Evolutionary conservation across 148 eudicot species (phyloP), one percentile per base, ranked within the genome.

Genomic region (Gaultheria prostrata): DNA sequence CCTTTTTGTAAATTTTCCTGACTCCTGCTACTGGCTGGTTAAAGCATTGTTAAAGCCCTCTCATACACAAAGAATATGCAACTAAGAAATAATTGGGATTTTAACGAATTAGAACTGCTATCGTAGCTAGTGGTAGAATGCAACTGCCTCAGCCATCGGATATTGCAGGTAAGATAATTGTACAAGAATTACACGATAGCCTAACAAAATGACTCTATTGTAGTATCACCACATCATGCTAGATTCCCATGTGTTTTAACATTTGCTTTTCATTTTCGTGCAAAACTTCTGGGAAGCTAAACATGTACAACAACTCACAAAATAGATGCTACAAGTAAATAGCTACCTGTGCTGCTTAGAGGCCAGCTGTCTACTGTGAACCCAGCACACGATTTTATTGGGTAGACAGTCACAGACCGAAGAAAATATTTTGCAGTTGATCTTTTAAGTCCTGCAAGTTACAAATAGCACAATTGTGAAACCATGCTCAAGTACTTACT

Each of bases 311-410:
- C 45, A 43, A 1, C 28, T 74, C 46, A 43, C 10, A 43, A 48
- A 53, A 39, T 49, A 76, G 39, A 39, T 50, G 79, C 80, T 45
- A 57, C 77, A 77, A 39, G 83, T 30, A 82, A 73, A 84, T 54
- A 78, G 46, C 26, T 86, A 94, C 99, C 99, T 83, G 98, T 93
- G 65, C 85, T 87, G 87, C 93, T 86, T 43, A 97, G 84, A 83
- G 98, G 97, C 99, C 99, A 94, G 80, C 89, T 89, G 33, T 92
- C 93, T 83, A 90, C 95, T 70, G 80, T 88, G 90, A 93, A 96
- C 63, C 98, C 99, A 51, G 87, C 94, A 83, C 99, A 97, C 8
- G 99, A 97, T 86, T 97, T 97, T 81, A 97, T 92, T 77, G 99
- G 99, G 85, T 94, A 97, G 73, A 97, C 70, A 69, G 89, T 85